A percentile compares a stretch with the other conserved stretches of the same genome.
Conservation (phyloP, 2,329 filamentous ascomycete species). For the Colletotrichum scovillei region DNA sequence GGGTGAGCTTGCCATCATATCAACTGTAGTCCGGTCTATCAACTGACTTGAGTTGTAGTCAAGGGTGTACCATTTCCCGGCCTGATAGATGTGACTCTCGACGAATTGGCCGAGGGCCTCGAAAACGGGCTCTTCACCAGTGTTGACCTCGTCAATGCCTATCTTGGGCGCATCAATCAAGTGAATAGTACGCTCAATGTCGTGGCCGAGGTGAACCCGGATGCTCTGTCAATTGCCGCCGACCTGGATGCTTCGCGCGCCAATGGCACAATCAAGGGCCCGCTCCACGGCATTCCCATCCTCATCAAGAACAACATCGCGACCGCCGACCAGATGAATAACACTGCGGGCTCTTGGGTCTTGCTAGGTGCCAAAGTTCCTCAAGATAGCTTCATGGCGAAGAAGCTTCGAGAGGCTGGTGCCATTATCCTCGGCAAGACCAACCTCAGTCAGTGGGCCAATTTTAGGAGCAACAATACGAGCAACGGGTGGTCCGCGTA, state of each 20-base stretch:
- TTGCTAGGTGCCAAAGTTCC: slow-evolving; percentile 66
- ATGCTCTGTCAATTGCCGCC: slow-evolving; percentile 46
- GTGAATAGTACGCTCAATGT: slow-evolving; percentile 42
- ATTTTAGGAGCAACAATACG: slow-evolving; percentile 67
- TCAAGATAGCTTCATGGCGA: slow-evolving; percentile 66
- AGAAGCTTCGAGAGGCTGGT: slow-evolving; percentile 68
- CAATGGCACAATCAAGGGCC: slow-evolving; percentile 45
- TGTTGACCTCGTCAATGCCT: slow-evolving; percentile 48
- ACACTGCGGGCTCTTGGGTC: slow-evolving; percentile 68
- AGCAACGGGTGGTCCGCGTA: slow-evolving; percentile 73
- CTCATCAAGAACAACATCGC: slow-evolving; percentile 75
- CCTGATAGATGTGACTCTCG: slow-evolving; percentile 47
- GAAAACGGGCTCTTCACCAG: slow-evolving; percentile 47
- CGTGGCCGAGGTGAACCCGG: slow-evolving; percentile 49
- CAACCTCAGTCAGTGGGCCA: slow-evolving; percentile 73
- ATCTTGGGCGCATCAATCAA: slow-evolving; percentile 41
- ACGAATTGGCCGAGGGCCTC: slow-evolving; percentile 47
- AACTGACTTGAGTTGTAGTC: slow-evolving; percentile 6
- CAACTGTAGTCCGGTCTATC: neutral
- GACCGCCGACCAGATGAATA: slow-evolving; percentile 70
- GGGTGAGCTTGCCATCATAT: neutral
- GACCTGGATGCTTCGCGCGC: slow-evolving; percentile 46
- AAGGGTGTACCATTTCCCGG: slow-evolving; percentile 42
- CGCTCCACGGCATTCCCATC: slow-evolving; percentile 72
- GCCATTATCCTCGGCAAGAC: slow-evolving; percentile 73